Evolutionary conservation across 2,329 filamentous ascomycete species (phyloP).

Genomic region (Penicillium sp.): DNA sequence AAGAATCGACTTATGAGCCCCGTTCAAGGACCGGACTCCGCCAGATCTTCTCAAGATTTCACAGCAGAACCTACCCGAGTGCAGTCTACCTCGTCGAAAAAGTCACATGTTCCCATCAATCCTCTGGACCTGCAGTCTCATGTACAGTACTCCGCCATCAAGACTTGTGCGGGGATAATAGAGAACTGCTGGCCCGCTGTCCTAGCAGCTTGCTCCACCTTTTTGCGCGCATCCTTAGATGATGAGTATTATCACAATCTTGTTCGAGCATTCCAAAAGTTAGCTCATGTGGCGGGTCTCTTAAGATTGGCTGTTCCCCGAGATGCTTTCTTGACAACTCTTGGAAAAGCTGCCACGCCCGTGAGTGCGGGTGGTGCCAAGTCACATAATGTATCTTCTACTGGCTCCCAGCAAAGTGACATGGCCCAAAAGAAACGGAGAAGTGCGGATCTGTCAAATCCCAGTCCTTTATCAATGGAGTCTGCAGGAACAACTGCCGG

Average conservation of each 20-base stretch:
- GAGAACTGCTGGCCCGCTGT: slow-evolving; percentile 95
- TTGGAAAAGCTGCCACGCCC: slow-evolving; percentile 90
- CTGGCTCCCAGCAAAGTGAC: slow-evolving; percentile 25
- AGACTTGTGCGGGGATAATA: slow-evolving; percentile 76
- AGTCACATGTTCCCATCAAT: slow-evolving; percentile 65
- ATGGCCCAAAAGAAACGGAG: slow-evolving; percentile 33
- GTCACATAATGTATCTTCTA: slow-evolving; percentile 17
- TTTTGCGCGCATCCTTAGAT: slow-evolving; percentile 86
- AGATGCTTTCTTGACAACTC: slow-evolving; percentile 90
- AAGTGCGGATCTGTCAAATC: slow-evolving; percentile 28
- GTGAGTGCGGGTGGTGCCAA: slow-evolving; percentile 56
- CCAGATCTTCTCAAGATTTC: slow-evolving; percentile 29
- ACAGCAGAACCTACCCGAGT: slow-evolving; percentile 32
- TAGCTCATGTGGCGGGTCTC: slow-evolving; percentile 90
- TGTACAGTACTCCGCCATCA: slow-evolving; percentile 67
- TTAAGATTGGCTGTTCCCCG: slow-evolving; percentile 80
- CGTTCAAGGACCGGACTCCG: slow-evolving; percentile 40
- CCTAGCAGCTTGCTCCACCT: slow-evolving; percentile 91
- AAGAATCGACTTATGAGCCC: slow-evolving; percentile 38
- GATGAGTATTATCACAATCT: slow-evolving; percentile 90
- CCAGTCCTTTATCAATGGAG: slow-evolving; percentile 30
- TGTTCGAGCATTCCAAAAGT: slow-evolving; percentile 89
- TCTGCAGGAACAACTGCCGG: slow-evolving; percentile 21
- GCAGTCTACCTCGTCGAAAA: slow-evolving; percentile 27
- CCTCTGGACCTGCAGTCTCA: slow-evolving; percentile 75